These are phyloP conservation scores for Malassezia slooffiae DNA, from an alignment of 1,284 basidiomycete species.

Conservation along the genomic window DNA sequence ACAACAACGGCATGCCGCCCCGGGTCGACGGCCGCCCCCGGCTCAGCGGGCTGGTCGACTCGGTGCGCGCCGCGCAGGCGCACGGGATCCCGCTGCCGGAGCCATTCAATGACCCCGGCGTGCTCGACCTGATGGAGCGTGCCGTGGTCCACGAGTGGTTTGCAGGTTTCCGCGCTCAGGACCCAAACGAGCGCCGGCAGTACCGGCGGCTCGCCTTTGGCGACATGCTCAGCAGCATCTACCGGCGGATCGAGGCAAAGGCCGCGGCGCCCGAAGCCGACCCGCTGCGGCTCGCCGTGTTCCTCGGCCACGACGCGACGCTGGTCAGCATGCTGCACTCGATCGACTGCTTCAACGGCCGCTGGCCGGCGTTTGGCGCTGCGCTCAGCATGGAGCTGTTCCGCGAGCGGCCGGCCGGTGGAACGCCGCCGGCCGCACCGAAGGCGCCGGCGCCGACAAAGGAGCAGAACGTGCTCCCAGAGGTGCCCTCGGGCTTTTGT, in stretches of 20 bases:
- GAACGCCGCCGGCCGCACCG: not conserved
- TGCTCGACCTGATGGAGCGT: conserved; percentile 53
- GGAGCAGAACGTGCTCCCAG: not conserved
- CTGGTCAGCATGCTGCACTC: conserved; percentile 60
- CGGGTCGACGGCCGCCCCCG: conserved; percentile 65
- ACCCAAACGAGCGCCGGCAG: conserved; percentile 51
- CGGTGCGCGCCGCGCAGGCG: conserved; percentile 54
- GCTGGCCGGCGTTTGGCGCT: conserved; percentile 49
- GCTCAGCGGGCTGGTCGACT: conserved; percentile 68
- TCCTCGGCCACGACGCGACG: conserved; percentile 56
- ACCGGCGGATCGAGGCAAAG: conserved; percentile 52
- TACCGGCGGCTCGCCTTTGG: conserved; percentile 68
- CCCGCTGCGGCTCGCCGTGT: conserved; percentile 50
- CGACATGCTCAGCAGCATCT: conserved; percentile 57
- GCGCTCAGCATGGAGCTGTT: conserved; percentile 36
- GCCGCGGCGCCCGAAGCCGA: conserved; percentile 19
- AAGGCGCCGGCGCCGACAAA: not conserved
- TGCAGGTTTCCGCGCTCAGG: conserved; percentile 50
- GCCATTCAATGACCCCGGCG: conserved; percentile 16
- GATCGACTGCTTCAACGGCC: conserved; percentile 64
- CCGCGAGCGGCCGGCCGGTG: conserved; percentile 13
- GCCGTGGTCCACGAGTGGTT: conserved; percentile 72
- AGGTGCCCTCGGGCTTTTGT: conserved; percentile 17
- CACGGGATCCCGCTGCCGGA: conserved; percentile 53
- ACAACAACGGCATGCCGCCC: conserved; percentile 59